Conservation (phyloP, 1,139 yeast species). For the Sugiyamaella sp. region DNA sequence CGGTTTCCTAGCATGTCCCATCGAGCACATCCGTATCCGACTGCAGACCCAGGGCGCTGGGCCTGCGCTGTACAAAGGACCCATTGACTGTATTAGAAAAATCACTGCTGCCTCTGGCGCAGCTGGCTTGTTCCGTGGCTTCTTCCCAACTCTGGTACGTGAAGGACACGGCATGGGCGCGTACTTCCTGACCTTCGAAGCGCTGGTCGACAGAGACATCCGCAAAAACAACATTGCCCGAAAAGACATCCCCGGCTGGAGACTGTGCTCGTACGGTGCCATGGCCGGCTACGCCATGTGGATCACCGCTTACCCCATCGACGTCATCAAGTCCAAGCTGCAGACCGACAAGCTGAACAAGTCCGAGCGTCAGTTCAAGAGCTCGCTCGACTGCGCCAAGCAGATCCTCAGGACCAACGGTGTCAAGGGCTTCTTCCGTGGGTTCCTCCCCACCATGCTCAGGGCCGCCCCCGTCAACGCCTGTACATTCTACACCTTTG, state of each 20-base stretch:
- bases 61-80: conserved; percentile 63
- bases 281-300: conserved; percentile 85
- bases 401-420: conserved; percentile 62
- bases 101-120: conserved; percentile 58
- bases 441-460: conserved; percentile 84
- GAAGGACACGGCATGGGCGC: conserved; percentile 88
- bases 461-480: conserved; percentile 98
- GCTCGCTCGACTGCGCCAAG: conserved; percentile 57
- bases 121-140: conserved; percentile 72
- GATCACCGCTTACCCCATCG: conserved; percentile 80
- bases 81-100: conserved; percentile 73
- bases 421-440: conserved; percentile 76
- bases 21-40: conserved; percentile 90
- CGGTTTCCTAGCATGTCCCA: conserved; percentile 85
- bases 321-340: conserved; percentile 80
- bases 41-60: conserved; percentile 75
- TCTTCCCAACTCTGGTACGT: conserved; percentile 76
- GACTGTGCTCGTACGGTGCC: conserved; percentile 80
- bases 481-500: conserved; percentile 91
- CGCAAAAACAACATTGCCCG: conserved; percentile 50
- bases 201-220: conserved; percentile 69
- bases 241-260: conserved; percentile 79
- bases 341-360: conserved; percentile 77
- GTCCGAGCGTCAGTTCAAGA: conserved; percentile 49
- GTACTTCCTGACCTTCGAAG: conserved; percentile 88